Evolutionary conservation across 208 protist genomes (phyloP).

Genomic region (Acanthamoeba healyi): DNA sequence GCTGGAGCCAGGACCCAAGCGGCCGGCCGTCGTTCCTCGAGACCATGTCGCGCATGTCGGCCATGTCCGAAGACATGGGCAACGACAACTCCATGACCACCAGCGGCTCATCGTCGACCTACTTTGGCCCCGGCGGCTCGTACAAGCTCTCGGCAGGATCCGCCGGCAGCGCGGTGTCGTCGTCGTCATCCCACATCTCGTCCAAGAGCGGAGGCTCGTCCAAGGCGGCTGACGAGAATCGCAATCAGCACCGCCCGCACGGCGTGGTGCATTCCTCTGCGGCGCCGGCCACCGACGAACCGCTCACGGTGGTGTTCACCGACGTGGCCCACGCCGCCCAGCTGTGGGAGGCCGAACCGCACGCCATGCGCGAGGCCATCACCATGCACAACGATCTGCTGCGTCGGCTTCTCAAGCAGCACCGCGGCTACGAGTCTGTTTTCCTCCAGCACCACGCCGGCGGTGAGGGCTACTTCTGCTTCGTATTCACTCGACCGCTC

Average conservation of each 20-base stretch:
- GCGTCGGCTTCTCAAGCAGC: slow-evolving; percentile 20
- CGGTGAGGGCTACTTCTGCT: slow-evolving; percentile 73
- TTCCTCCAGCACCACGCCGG: slow-evolving; percentile 52
- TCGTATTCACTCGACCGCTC: slow-evolving; percentile 23
- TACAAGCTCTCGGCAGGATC: background rate
- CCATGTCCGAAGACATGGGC: slow-evolving; percentile 11
- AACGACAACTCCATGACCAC: background rate
- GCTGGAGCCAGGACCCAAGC: slow-evolving; percentile 42
- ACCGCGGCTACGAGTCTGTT: slow-evolving; percentile 76
- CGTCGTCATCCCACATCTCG: slow-evolving; percentile 32
- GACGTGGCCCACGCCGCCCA: slow-evolving; percentile 52
- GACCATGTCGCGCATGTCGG: slow-evolving; percentile 36
- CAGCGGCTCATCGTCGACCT: background rate
- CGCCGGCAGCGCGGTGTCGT: background rate
- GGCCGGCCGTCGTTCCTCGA: slow-evolving; percentile 58
- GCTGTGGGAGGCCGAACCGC: slow-evolving; percentile 74
- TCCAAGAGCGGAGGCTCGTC: slow-evolving; percentile 10
- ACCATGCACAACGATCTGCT: slow-evolving; percentile 72
- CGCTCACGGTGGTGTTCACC: slow-evolving; percentile 73
- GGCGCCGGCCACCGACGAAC: background rate
- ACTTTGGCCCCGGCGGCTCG: background rate
- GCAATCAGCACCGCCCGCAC: background rate
- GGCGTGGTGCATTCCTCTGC: background rate
- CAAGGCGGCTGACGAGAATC: background rate
- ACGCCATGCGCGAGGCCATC: slow-evolving; percentile 71